phyloP scores from a whole-genome alignment of 163 green algal species.

The Chlorella variabilis region DNA sequence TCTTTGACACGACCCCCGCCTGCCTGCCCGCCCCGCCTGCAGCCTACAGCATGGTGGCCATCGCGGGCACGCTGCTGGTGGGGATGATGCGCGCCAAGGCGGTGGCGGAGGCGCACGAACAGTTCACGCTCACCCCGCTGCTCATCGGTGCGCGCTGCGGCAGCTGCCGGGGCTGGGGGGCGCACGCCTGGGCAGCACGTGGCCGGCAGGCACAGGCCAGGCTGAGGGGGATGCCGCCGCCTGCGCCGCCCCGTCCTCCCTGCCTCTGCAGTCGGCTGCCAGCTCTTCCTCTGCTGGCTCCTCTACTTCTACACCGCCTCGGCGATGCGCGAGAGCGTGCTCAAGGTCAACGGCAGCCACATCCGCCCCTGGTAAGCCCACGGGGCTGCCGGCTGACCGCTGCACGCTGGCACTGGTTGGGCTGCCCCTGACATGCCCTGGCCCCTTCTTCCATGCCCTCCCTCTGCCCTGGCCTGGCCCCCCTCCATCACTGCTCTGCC shows the following conservation, averaged over 20 bases:
- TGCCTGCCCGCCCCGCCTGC: not conserved
- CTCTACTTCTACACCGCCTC: constrained; percentile 95
- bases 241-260: too few relatives aligned
- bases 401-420: too few relatives aligned
- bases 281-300: constrained; percentile 92
- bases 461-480: not conserved
- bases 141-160: constrained; percentile 58
- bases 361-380: constrained; percentile 86
- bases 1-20: too few relatives aligned
- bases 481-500: not conserved
- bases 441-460: not conserved
- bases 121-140: constrained; percentile 65
- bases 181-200: not conserved
- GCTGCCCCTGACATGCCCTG: too few relatives aligned
- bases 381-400: too few relatives aligned
- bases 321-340: constrained; percentile 91
- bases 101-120: constrained; percentile 16
- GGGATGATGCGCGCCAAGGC: constrained; percentile 62
- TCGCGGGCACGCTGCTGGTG: constrained; percentile 59
- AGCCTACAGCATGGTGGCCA: constrained; percentile 69
- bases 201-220: too few relatives aligned
- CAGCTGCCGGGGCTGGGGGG: not conserved
- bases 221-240: too few relatives aligned
- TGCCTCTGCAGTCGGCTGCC: constrained; percentile 68
- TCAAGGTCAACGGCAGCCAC: constrained; percentile 89